phyloP scores from a whole-genome alignment of 257 asterid species.

The Ehretia macrophylla region DNA sequence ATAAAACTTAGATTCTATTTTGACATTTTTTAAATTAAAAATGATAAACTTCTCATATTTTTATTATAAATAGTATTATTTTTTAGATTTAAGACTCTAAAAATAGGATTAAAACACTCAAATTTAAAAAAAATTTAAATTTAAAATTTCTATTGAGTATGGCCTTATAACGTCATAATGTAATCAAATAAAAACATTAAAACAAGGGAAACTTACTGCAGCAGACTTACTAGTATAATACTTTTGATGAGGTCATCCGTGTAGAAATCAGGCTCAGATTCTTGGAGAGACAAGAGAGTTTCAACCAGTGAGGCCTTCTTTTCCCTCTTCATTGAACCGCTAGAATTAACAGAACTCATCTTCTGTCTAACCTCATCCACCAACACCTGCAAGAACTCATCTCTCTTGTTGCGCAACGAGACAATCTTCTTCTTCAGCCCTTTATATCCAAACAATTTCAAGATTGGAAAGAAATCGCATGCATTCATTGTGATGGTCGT shows the following conservation, averaged over 20 bases:
- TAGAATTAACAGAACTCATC: not conserved
- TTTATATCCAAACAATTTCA: constrained; percentile 52
- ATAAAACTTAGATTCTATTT: too few relatives aligned
- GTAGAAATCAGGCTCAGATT: constrained; percentile 47
- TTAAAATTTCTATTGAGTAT: too few relatives aligned
- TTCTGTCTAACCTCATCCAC: constrained; percentile 25
- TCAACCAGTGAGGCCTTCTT: constrained; percentile 17
- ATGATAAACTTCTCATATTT: too few relatives aligned
- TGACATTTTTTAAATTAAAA: too few relatives aligned
- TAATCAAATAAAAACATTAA: too few relatives aligned
- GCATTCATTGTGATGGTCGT: constrained; percentile 13
- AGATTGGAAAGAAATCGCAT: constrained; percentile 54
- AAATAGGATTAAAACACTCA: too few relatives aligned
- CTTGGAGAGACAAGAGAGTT: constrained; percentile 35
- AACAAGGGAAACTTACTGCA: not conserved
- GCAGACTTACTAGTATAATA: constrained; percentile 28
- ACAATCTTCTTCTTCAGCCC: constrained; percentile 40
- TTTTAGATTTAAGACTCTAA: too few relatives aligned
- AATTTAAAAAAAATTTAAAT: too few relatives aligned
- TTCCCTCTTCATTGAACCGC: not conserved
- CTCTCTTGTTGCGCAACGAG: constrained; percentile 29
- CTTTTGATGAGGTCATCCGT: constrained; percentile 46
- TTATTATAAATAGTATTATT: too few relatives aligned
- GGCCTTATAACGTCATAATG: too few relatives aligned
- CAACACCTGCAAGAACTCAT: constrained; percentile 27